These are phyloP conservation scores for Rhizomucor pusillus DNA, from an alignment of 371 early-diverging fungal species.

Conservation along the genomic window DNA sequence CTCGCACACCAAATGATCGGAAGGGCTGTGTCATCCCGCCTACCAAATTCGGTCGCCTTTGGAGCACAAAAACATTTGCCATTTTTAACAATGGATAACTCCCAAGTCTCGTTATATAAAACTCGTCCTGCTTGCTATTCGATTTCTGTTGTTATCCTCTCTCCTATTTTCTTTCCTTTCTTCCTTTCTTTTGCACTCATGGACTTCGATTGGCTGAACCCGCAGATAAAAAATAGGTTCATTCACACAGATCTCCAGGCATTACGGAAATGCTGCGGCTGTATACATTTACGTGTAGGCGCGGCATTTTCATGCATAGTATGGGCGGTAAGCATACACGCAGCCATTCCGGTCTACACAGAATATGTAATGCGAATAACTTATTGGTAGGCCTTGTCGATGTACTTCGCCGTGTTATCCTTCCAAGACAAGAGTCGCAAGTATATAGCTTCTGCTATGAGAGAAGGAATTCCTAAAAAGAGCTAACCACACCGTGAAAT, in stretches of 20 bases:
- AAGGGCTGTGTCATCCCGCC: too few species aligned
- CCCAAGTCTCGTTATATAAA: too few species aligned
- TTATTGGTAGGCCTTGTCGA: slow-evolving; percentile 35
- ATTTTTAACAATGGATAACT: neutral
- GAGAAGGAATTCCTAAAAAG: too few species aligned
- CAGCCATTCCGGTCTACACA: neutral
- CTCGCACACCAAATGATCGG: too few species aligned
- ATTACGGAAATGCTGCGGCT: slow-evolving; percentile 46
- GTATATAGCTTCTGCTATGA: too few species aligned
- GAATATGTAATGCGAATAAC: neutral
- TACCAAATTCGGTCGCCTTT: neutral
- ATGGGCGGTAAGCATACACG: slow-evolving; percentile 36
- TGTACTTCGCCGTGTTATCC: slow-evolving; percentile 47
- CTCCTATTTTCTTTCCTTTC: neutral
- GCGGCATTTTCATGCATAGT: slow-evolving; percentile 31
- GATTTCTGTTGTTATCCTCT: neutral
- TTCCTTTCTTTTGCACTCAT: neutral
- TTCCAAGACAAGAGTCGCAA: slow-evolving; percentile 47
- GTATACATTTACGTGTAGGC: slow-evolving; percentile 48
- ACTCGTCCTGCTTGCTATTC: neutral
- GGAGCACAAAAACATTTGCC: slow-evolving; percentile 1
- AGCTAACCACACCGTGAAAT: neutral
- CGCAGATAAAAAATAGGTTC: slow-evolving; percentile 14
- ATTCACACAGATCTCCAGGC: slow-evolving; percentile 17
- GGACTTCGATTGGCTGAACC: slow-evolving; percentile 8